Conservation (phyloP, 2,329 filamentous ascomycete species). For the Fusarium buxicola region DNA sequence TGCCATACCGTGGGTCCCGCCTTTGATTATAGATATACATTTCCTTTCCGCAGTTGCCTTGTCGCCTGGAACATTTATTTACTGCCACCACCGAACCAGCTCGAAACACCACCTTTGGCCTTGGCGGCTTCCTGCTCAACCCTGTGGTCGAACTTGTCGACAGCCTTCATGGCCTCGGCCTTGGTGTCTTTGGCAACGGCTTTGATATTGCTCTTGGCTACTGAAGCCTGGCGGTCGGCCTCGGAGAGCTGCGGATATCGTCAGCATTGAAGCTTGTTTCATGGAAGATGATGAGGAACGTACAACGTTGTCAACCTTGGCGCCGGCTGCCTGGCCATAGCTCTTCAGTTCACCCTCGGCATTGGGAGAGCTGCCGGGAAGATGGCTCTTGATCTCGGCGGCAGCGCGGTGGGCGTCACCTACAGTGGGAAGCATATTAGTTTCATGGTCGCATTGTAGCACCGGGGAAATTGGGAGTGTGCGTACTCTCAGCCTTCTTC, state of each 20-base stretch:
- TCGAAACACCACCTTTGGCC: conserved; percentile 84
- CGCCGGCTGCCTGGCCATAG: conserved; percentile 62
- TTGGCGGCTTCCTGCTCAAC: conserved; percentile 82
- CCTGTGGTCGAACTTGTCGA: conserved; percentile 85
- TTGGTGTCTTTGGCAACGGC: conserved; percentile 72
- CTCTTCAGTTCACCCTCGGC: conserved; percentile 72
- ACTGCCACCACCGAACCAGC: conserved; percentile 80
- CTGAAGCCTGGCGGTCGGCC: conserved; percentile 70
- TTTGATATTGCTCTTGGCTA: conserved; percentile 70
- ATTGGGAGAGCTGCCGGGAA: conserved; percentile 71
- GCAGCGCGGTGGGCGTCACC: conserved; percentile 81
- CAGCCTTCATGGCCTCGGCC: conserved; percentile 74
- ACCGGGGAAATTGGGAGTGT: neutral
- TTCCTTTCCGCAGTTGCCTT: conserved; percentile 8
- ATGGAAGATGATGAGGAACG: conserved; percentile 47
- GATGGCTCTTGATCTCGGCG: conserved; percentile 72
- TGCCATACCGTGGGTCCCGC: conserved; percentile 17
- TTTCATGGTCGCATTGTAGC: neutral
- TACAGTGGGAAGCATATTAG: conserved; percentile 53
- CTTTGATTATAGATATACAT: conserved; percentile 27
- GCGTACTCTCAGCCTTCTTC: conserved; percentile 85
- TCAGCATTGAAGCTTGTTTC: conserved; percentile 7
- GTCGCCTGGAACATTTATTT: conserved; percentile 43
- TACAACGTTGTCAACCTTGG: conserved; percentile 77
- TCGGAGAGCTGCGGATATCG: conserved; percentile 57